A percentile compares a stretch with the other conserved stretches of the same genome.
phyloP scores from a whole-genome alignment of 202 grass and related monocot genomes.

The Musa balbisiana region DNA sequence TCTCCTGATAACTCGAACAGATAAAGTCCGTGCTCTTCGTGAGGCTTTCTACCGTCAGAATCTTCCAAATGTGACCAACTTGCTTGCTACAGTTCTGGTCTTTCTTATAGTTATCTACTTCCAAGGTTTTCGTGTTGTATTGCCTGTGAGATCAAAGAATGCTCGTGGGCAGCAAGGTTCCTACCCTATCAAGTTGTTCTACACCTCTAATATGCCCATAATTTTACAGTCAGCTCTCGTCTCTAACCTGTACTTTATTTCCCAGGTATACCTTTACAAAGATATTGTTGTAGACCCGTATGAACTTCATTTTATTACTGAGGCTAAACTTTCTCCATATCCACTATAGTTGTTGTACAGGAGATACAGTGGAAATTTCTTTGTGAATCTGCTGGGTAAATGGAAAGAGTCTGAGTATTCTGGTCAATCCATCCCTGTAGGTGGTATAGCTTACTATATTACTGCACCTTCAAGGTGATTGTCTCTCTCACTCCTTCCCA shows the following conservation, averaged over 20 bases:
- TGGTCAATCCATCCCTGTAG: slow-evolving; percentile 9
- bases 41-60: slow-evolving; percentile 16
- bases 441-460: slow-evolving; percentile 12
- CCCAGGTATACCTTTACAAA: not conserved
- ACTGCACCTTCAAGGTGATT: slow-evolving; percentile 17
- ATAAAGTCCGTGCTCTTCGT: slow-evolving; percentile 3
- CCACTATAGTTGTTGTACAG: slow-evolving; percentile 9
- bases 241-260: slow-evolving; percentile 13
- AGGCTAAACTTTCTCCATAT: not conserved
- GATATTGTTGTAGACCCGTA: not conserved
- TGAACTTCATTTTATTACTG: not conserved
- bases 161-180: slow-evolving; percentile 14
- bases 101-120: slow-evolving; percentile 18
- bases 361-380: slow-evolving; percentile 13
- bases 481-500: not conserved
- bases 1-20: slow-evolving; percentile 8
- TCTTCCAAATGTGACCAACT: slow-evolving; percentile 24
- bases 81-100: slow-evolving; percentile 12
- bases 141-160: slow-evolving; percentile 18
- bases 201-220: slow-evolving; percentile 15
- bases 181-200: slow-evolving; percentile 22
- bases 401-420: slow-evolving; percentile 18
- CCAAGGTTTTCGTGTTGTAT: slow-evolving; percentile 16
- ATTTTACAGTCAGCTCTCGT: slow-evolving; percentile 16
- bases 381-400: slow-evolving; percentile 17